phyloP scores from a whole-genome alignment of 805 yeast species.

The Kodamaea restingae region DNA sequence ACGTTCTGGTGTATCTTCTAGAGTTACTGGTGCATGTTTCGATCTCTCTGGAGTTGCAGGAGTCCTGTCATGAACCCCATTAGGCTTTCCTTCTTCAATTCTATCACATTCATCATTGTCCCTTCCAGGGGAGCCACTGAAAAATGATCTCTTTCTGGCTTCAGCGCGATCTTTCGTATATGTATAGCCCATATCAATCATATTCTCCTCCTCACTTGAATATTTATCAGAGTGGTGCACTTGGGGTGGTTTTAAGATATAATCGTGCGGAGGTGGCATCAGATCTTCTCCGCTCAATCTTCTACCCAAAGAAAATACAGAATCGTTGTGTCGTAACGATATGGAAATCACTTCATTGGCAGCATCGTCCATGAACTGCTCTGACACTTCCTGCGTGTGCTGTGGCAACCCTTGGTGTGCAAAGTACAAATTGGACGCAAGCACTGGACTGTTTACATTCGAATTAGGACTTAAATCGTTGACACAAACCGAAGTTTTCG shows the following conservation, averaged over 20 bases:
- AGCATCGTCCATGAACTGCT: slow-evolving; percentile 17
- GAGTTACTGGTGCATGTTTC: no score
- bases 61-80: no score
- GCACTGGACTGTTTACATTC: slow-evolving; percentile 21
- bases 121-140: neutral
- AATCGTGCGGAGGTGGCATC: slow-evolving; percentile 3
- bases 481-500: no score
- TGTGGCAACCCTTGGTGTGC: slow-evolving; percentile 59
- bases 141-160: neutral
- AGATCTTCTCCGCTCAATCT: slow-evolving; percentile 1
- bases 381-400: slow-evolving; percentile 29
- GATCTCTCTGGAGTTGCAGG: no score
- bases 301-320: slow-evolving; percentile 4
- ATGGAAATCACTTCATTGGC: slow-evolving; percentile 25
- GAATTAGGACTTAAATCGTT: neutral
- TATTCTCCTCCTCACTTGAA: slow-evolving; percentile 10
- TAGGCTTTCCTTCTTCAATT: no score
- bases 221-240: slow-evolving; percentile 11
- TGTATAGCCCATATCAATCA: no score
- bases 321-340: slow-evolving; percentile 37
- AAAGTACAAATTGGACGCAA: slow-evolving; percentile 46
- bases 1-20: no score
- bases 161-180: neutral
- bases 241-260: slow-evolving; percentile 20
- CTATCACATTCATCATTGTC: no score